Conservation (phyloP, 2,329 filamentous ascomycete species). For the Trichoderma breve region DNA sequence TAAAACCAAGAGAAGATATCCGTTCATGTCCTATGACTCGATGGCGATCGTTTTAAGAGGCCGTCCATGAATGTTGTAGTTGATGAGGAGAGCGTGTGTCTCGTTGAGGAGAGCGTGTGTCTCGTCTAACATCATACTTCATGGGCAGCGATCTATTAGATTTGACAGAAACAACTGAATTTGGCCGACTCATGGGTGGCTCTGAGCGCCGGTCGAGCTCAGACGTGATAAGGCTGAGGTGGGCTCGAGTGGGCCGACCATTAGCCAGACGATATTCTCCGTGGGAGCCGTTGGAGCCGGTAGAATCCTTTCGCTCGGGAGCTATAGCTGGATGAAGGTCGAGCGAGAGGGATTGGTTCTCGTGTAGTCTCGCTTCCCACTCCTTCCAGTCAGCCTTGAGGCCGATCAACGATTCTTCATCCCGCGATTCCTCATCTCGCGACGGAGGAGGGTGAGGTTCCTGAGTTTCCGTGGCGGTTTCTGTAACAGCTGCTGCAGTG, state of each 20-base stretch:
- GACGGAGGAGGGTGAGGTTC: background rate
- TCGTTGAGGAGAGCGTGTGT: background rate
- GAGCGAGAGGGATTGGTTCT: constrained; percentile 30
- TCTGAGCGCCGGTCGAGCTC: constrained; percentile 1
- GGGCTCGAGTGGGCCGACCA: background rate
- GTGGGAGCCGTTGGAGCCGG: background rate
- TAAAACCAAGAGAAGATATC: background rate
- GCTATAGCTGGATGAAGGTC: constrained; percentile 29
- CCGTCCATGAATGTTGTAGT: background rate
- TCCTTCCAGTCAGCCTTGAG: constrained; percentile 40
- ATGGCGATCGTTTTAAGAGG: background rate
- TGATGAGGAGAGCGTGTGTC: background rate
- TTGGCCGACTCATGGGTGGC: constrained; percentile 1
- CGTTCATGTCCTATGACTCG: background rate
- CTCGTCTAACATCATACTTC: background rate
- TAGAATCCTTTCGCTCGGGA: background rate
- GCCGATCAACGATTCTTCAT: constrained; percentile 15
- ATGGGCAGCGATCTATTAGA: background rate
- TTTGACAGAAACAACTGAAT: background rate
- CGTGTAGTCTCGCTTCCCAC: constrained; percentile 38
- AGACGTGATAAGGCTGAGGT: background rate
- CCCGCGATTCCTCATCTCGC: constrained; percentile 5
- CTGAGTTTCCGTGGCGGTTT: background rate
- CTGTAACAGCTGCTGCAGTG: background rate
- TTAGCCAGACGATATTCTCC: constrained; percentile 1